A percentile compares a stretch with the other conserved stretches of the same genome.
phyloP scores from a whole-genome alignment of 179 eudicot species.

The Sideroxylon spinosum region DNA sequence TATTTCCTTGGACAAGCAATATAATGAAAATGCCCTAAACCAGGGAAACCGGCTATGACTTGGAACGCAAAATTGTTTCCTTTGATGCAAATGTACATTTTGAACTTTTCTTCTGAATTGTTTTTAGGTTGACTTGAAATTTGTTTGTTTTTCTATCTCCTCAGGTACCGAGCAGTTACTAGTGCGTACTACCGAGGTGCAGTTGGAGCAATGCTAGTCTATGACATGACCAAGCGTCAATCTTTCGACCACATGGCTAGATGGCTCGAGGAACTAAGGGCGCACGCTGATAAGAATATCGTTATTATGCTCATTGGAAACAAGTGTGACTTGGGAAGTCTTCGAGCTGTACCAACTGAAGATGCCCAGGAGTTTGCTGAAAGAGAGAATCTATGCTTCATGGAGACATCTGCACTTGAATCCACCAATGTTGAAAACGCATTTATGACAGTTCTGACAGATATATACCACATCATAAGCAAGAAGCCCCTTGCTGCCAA shows the following conservation, averaged over 20 bases:
- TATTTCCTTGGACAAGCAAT: no score
- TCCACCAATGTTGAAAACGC: conserved; percentile 34
- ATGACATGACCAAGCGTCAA: conserved; percentile 20
- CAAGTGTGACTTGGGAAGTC: conserved; percentile 30
- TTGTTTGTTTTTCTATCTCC: neutral
- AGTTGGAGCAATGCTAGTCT: conserved; percentile 21
- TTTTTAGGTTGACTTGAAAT: neutral
- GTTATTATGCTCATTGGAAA: conserved; percentile 31
- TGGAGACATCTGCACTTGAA: conserved; percentile 39
- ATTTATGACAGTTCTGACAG: conserved; percentile 26
- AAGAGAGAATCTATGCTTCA: conserved; percentile 28
- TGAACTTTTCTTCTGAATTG: no score
- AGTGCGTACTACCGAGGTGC: conserved; percentile 25
- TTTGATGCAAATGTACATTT: no score
- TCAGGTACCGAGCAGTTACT: conserved; percentile 22
- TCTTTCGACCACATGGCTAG: conserved; percentile 18
- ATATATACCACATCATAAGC: conserved; percentile 20
- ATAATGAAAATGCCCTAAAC: no score
- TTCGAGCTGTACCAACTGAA: conserved; percentile 33
- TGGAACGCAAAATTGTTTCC: no score
- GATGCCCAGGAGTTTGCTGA: conserved; percentile 36
- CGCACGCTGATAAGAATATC: conserved; percentile 29
- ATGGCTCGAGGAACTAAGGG: conserved; percentile 27
- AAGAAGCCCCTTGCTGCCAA: conserved; percentile 20
- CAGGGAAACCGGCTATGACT: no score